Conservation (phyloP, 768 basidiomycete species). For the Rubroboletus pulcherrimus region DNA sequence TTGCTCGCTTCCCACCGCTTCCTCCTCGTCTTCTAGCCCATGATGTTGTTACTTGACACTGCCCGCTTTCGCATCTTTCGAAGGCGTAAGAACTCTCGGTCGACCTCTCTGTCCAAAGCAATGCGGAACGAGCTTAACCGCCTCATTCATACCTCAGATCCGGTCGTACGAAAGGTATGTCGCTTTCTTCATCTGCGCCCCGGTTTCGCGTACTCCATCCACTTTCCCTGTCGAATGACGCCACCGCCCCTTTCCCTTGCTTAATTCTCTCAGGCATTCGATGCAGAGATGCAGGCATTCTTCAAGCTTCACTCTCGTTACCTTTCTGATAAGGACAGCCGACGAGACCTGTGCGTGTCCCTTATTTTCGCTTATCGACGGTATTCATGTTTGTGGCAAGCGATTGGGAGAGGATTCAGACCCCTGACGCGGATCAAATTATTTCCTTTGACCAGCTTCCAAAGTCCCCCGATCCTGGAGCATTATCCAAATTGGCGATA, state of each 20-base stretch:
- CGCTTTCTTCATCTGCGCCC: constrained; percentile 24
- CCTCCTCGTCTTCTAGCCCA: constrained; percentile 7
- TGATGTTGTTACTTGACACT: constrained; percentile 32
- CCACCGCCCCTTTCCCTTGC: constrained; percentile 17
- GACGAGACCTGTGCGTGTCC: constrained; percentile 72
- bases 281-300: constrained; percentile 95
- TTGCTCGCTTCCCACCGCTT: constrained; percentile 26
- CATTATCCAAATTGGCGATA: constrained; percentile 90
- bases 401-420: constrained; percentile 87
- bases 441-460: constrained; percentile 76
- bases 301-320: constrained; percentile 96
- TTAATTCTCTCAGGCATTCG: constrained; percentile 48
- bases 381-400: constrained; percentile 36
- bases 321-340: constrained; percentile 83
- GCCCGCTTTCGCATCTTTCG: constrained; percentile 34
- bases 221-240: not conserved
- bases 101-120: constrained; percentile 36
- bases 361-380: constrained; percentile 5
- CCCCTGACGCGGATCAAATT: constrained; percentile 82
- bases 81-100: constrained; percentile 44
- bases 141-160: constrained; percentile 60
- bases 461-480: constrained; percentile 50
- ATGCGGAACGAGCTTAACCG: constrained; percentile 68
- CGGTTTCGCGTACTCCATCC: constrained; percentile 37
- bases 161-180: constrained; percentile 53